A percentile compares a stretch with the other conserved stretches of the same genome.
phyloP scores from a whole-genome alignment of 2,329 filamentous ascomycete genomes.

The Aureobasidium sp. region DNA sequence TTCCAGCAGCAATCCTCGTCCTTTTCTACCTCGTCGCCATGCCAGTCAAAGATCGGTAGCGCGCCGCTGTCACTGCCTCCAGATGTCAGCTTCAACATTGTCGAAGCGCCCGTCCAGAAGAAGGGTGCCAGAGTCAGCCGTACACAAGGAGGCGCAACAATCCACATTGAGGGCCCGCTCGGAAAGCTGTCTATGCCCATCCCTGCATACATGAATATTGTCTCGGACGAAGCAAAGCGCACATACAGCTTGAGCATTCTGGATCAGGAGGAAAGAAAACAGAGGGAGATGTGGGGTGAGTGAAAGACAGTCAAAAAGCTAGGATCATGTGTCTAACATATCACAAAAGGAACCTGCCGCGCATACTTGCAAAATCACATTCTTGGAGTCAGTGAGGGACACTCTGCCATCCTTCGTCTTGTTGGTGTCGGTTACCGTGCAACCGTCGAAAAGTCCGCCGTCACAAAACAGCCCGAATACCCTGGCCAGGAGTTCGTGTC shows the following conservation, averaged over 20 bases:
- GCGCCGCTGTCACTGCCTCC: constrained; percentile 74
- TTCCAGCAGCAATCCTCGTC: constrained; percentile 49
- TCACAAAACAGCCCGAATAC: constrained; percentile 59
- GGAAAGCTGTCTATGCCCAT: constrained; percentile 72
- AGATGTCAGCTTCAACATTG: constrained; percentile 65
- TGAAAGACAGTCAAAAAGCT: constrained; percentile 17
- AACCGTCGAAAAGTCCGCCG: constrained; percentile 68
- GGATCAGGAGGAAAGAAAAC: constrained; percentile 61
- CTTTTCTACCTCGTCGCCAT: constrained; percentile 65
- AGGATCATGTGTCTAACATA: constrained; percentile 20
- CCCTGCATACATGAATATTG: constrained; percentile 69
- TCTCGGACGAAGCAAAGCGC: constrained; percentile 55
- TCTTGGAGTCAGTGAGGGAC: constrained; percentile 89
- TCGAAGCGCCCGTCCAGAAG: constrained; percentile 54
- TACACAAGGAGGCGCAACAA: constrained; percentile 55
- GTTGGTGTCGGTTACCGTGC: constrained; percentile 96
- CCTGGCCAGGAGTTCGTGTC: constrained; percentile 82
- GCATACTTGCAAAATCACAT: constrained; percentile 87
- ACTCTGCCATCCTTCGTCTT: constrained; percentile 84
- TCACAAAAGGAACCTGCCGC: constrained; percentile 67
- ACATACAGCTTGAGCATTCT: constrained; percentile 64
- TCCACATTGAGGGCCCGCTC: constrained; percentile 74
- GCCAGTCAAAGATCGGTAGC: constrained; percentile 76
- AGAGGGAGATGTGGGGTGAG: constrained; percentile 94
- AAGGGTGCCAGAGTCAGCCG: constrained; percentile 54